A percentile compares a stretch with the other conserved stretches of the same genome.
phyloP scores from a whole-genome alignment of 192 early-diverging fungal genomes.

The Dissophora ornata region DNA sequence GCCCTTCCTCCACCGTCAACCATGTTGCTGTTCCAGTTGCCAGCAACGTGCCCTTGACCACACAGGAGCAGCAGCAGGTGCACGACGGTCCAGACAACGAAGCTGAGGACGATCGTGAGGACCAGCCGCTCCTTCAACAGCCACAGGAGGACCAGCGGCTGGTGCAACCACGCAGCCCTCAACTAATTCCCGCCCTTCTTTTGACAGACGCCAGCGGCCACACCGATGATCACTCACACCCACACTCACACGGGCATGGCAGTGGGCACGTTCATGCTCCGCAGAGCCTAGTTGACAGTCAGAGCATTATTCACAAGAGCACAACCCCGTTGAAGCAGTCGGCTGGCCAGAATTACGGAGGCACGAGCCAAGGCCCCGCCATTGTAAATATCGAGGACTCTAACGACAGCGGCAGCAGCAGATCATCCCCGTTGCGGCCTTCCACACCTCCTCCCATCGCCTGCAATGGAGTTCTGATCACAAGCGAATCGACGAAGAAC shows the following conservation, averaged over 20 bases:
- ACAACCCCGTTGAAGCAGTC: conserved; percentile 31
- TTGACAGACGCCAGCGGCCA: neutral
- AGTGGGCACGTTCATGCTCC: conserved; percentile 28
- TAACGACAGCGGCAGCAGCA: conserved; percentile 2
- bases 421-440: conserved; percentile 19
- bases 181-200: conserved; percentile 15
- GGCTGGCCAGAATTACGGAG: conserved; percentile 26
- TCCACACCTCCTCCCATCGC: conserved; percentile 38
- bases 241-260: conserved; percentile 4
- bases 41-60: conserved; percentile 17
- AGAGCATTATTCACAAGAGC: conserved; percentile 41
- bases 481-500: conserved; percentile 51
- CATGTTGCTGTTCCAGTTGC: conserved; percentile 24
- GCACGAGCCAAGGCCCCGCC: neutral
- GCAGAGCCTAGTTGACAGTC: conserved; percentile 30
- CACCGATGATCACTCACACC: conserved; percentile 12
- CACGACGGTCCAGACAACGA: conserved; percentile 2
- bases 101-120: neutral
- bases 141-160: neutral
- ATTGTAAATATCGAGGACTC: conserved; percentile 6
- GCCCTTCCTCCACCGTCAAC: conserved; percentile 37
- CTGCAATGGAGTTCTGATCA: conserved; percentile 51
- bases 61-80: conserved; percentile 10
- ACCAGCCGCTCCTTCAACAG: conserved; percentile 10
- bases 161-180: conserved; percentile 21